These are phyloP conservation scores for Condylostoma magnum DNA, from an alignment of 169 alveolate genomes.

Conservation along the genomic window DNA sequence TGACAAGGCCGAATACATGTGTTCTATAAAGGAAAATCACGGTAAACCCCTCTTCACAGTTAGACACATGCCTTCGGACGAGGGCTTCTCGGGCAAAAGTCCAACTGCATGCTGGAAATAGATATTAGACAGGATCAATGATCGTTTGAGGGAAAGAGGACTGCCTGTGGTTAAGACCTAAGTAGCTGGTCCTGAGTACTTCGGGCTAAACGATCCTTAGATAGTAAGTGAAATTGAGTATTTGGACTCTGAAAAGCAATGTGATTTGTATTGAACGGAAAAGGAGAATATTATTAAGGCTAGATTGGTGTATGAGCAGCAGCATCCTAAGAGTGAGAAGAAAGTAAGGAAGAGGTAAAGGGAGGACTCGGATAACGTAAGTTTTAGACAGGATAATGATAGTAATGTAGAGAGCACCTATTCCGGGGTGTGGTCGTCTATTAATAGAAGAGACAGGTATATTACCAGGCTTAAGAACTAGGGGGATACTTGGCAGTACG, in stretches of 20 bases:
- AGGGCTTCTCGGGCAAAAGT: conserved; percentile 6
- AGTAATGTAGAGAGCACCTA: neutral
- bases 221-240: conserved; percentile 9
- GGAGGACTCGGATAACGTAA: neutral
- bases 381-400: neutral
- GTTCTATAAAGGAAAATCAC: neutral
- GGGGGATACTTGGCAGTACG: neutral
- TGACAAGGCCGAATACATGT: neutral
- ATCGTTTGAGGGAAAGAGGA: neutral
- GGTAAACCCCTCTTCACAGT: conserved; percentile 7
- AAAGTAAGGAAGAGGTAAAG: neutral
- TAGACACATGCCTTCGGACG: neutral
- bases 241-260: neutral
- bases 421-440: conserved; percentile 18
- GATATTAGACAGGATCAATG: conserved; percentile 10
- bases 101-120: conserved; percentile 29
- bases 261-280: conserved; percentile 8
- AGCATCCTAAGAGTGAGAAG: conserved; percentile 11
- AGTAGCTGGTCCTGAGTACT: conserved; percentile 31
- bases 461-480: neutral
- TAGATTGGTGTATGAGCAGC: neutral
- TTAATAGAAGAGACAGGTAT: conserved; percentile 10
- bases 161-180: conserved; percentile 20
- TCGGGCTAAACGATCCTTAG: conserved; percentile 19
- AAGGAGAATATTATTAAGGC: conserved; percentile 14